Evolutionary conservation across 345 rosid species (phyloP).

Genomic region (Eucalyptus cloeziana): DNA sequence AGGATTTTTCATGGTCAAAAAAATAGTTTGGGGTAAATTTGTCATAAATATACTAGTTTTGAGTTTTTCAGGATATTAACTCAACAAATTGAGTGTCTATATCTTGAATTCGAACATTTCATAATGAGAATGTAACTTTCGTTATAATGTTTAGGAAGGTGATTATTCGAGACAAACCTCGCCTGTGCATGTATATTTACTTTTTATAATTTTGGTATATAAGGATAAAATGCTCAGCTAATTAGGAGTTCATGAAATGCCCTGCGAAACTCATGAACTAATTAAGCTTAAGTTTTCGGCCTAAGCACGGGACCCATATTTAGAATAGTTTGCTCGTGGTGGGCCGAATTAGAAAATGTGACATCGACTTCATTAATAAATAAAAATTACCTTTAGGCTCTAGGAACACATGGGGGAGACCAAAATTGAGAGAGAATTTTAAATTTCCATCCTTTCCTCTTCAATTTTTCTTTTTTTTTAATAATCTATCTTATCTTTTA

Average conservation of each 20-base stretch:
- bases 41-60: too few species aligned
- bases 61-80: too few species aligned
- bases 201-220: neutral
- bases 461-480: neutral
- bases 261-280: accelerated
- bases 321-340: neutral
- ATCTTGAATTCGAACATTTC: neutral
- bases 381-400: neutral
- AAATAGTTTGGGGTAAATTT: too few species aligned
- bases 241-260: neutral
- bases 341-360: neutral
- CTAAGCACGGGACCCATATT: neutral
- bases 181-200: accelerated
- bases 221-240: neutral
- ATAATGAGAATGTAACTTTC: neutral
- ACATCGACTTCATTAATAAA: neutral
- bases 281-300: neutral
- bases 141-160: neutral
- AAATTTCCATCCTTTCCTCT: neutral
- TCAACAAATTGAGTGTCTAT: neutral
- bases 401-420: neutral
- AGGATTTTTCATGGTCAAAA: too few species aligned
- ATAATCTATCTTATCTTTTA: neutral
- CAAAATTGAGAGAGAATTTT: neutral
- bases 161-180: accelerated